Base-by-base conservation (phyloP, 2,329 filamentous ascomycete genomes). In the Gnomoniopsis smithogilvyi region DNA sequence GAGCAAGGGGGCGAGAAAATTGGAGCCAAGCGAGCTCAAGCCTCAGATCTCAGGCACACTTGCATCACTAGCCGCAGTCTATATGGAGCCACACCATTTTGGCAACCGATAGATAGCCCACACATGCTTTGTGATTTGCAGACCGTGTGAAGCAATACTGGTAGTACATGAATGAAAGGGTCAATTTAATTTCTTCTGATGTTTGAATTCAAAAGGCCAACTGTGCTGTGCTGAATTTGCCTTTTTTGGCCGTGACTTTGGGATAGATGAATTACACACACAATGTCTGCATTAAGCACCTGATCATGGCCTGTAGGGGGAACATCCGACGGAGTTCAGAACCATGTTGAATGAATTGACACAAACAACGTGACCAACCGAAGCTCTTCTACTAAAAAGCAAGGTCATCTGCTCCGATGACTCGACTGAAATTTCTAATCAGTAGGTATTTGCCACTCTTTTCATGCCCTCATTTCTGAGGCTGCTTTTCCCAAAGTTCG, bases 41-140 rank as follows among this genome's bases (percentile, higher is more conserved):
- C 54, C 54, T 17, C 22, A 22, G 10, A 33, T 15, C 2, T 45
- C 46, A 45, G 54, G 26, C 54, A 56, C 14, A 17, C 22, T 7
- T 56, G 46, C 54, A 14, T 48, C 52, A 54, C 19, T 54, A 54
- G 52, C 2, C 45, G 19, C 30, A 47, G 52, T 22, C 45, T 48
- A 54, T 36, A 26, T 43, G 26, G 52, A 48, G 41, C 30, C 19
- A 19, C 10, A 24, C n/a, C 33, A n/a, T n/a, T 41, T 41, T 41
- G 36, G 15, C 26, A 14, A n/a, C 36, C 36, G 36, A 41, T 41
- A 41, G 36, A 30, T 30, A 41, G 36, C 36, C 4, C 36, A 41
- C 36, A 41, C 4, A 4, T 22, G 51, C 50, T 51, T 51, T 54
- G 43, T 34, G 36, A 54, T 54, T 50, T 59, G 54, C 51, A 49